These are phyloP conservation scores for Antitrichia curtipendula DNA, from an alignment of 225 moss, liverwort and hornwort genomes.

Conservation along the genomic window DNA sequence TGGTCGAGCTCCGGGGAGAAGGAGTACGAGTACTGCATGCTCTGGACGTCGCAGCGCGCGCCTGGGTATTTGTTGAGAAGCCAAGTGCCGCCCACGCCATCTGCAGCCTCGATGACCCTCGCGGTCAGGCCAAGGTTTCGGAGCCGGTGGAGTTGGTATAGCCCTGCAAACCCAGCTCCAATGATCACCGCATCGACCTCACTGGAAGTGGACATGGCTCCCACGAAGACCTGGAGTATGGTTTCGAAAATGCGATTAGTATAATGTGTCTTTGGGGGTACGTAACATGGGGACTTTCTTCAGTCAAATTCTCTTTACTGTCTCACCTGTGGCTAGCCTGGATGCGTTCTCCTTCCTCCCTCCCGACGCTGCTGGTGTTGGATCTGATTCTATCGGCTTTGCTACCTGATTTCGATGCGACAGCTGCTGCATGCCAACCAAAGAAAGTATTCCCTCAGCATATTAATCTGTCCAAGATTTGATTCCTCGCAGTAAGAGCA, in stretches of 20 bases:
- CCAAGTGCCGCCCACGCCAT: conserved; percentile 26
- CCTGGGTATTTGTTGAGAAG: conserved; percentile 19
- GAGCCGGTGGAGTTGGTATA: conserved; percentile 6
- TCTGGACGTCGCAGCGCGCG: conserved; percentile 4
- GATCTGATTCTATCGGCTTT: neutral
- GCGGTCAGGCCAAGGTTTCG: neutral
- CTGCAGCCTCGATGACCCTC: conserved; percentile 3
- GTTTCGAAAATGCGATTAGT: neutral
- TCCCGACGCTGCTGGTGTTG: neutral
- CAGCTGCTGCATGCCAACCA: neutral
- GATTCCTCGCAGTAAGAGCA: neutral
- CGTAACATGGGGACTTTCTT: neutral
- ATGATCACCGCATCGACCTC: neutral
- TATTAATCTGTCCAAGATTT: neutral
- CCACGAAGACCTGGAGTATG: neutral
- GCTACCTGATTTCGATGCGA: neutral
- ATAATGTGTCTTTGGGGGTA: neutral
- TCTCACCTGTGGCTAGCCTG: neutral
- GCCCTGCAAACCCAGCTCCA: conserved; percentile 1
- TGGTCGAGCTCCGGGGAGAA: conserved; percentile 11
- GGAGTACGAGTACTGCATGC: conserved; percentile 4
- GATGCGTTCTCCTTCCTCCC: neutral
- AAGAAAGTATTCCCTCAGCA: neutral
- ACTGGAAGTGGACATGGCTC: neutral
- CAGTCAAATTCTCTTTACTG: neutral